Evolutionary conservation across 2,329 filamentous ascomycete species (phyloP), one percentile per base, ranked within the genome.

Genomic region (Phialocephala sp.): DNA sequence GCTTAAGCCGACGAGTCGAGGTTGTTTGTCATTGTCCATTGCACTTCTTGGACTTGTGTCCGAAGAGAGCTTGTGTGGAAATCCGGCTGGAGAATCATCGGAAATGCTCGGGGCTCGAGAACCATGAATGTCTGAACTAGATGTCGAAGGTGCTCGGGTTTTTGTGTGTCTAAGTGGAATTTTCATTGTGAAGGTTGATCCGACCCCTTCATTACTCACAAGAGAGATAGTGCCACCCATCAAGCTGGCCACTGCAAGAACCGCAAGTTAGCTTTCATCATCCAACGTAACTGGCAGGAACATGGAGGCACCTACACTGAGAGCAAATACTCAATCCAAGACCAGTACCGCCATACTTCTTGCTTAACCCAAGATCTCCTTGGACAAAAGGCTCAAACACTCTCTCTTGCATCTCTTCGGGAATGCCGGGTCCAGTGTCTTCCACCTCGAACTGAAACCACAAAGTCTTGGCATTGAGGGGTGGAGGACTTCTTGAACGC

Each of bases 371-470:
- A 1, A 95, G 80, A 75, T 97, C 93, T n/a, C 91, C 94, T 77
- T 97, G 94, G 0, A 97, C 91, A 74, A 97, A 97, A 0, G 94
- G 94, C 76, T 97, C 94, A 75, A 97, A 97, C 11, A 97, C 92
- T 71, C 89, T 89, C 64, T 91, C 83, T 72, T 93, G 92, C 77
- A 96, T 86, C 69, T 90, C 81, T 8, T 89, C 85, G 0, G 92
- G 87, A 63, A 97, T 97, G 35, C 94, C 94, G 0, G 93, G 93
- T 0, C 94, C 94, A 0, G 89, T 94, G 71, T 97, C 94, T 75
- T 93, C 85, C 0, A 97, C 92, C 75, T 96, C 91, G 67, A 97
- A 97, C 74, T 96, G 91, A 72, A 97, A 97, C 11, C 88, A 76
- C 62, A 91, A 86, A n/a, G 86, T 85, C 74, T 85, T 89, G 5